These are phyloP conservation scores for Alternaria brassicicola DNA, from an alignment of 2,329 filamentous ascomycete species.

Conservation along the genomic window DNA sequence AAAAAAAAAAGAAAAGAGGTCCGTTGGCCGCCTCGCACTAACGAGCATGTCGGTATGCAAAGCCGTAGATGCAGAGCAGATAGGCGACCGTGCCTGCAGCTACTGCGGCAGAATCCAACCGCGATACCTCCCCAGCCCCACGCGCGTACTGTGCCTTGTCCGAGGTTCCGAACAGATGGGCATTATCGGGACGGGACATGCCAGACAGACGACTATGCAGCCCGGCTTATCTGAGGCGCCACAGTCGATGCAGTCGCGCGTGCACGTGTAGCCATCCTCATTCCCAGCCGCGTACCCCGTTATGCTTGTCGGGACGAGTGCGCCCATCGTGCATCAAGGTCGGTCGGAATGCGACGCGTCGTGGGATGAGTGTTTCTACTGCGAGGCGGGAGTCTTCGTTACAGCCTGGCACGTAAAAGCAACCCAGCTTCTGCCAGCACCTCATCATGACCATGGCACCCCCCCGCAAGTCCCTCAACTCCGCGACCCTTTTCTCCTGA, in stretches of 20 bases:
- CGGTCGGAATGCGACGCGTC: neutral
- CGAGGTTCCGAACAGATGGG: constrained; percentile 7
- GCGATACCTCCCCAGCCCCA: constrained; percentile 22
- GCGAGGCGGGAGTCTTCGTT: neutral
- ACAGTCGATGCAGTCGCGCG: neutral
- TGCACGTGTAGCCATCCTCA: constrained; percentile 10
- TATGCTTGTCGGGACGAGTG: constrained; percentile 1
- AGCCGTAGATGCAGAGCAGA: constrained; percentile 6
- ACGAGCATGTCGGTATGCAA: constrained; percentile 10
- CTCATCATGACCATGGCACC: neutral
- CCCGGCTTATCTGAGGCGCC: constrained; percentile 10
- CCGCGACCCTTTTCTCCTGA: neutral
- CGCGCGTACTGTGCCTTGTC: constrained; percentile 19
- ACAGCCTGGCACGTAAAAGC: constrained; percentile 3
- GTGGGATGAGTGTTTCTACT: neutral
- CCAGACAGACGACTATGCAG: constrained; percentile 3
- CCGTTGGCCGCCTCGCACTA: constrained; percentile 8
- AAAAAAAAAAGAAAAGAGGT: no score
- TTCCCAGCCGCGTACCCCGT: neutral
- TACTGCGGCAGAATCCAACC: constrained; percentile 21
- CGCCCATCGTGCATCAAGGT: constrained; percentile 5
- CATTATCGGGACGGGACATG: constrained; percentile 4
- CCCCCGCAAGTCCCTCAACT: neutral
- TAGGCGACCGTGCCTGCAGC: constrained; percentile 10
- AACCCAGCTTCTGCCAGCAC: neutral